Conservation (phyloP, 306 rosid genomes). For the Trifolium dubium region DNA sequence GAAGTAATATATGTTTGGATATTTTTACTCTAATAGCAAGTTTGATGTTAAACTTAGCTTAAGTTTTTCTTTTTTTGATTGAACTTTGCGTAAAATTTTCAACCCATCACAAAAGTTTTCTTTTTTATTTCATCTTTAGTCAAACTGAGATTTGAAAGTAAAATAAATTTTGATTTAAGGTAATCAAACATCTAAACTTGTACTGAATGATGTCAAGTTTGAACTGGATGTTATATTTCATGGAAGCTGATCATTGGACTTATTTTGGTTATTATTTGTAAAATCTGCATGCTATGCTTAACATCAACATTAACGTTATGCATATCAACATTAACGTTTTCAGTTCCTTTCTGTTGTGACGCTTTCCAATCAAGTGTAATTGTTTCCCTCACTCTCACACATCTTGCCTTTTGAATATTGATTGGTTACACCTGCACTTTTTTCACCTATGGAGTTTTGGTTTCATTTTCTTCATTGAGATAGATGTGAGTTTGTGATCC, state of each 20-base stretch:
- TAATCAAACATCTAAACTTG: background rate
- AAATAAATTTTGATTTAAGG: background rate
- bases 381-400: background rate
- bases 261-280: conserved; percentile 31
- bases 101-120: background rate
- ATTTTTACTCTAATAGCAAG: background rate
- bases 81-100: background rate
- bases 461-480: too few relatives aligned
- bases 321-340: conserved; percentile 9
- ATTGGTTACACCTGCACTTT: conserved; percentile 29
- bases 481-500: too few relatives aligned
- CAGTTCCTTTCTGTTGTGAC: conserved; percentile 24
- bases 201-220: conserved; percentile 4
- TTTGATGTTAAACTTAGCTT: background rate
- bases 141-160: background rate
- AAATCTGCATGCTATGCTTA: conserved; percentile 14
- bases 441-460: too few relatives aligned
- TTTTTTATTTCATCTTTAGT: background rate
- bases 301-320: conserved; percentile 25
- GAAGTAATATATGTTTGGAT: background rate
- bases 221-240: conserved; percentile 19
- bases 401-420: conserved; percentile 23
- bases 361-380: conserved; percentile 27
- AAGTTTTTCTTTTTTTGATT: background rate
- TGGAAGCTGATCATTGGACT: conserved; percentile 7